Percentiles rank a stretch among this genome's conserved stretches.
phyloP scores from a whole-genome alignment of 768 basidiomycete genomes.

The Tephrocybe sp. region DNA sequence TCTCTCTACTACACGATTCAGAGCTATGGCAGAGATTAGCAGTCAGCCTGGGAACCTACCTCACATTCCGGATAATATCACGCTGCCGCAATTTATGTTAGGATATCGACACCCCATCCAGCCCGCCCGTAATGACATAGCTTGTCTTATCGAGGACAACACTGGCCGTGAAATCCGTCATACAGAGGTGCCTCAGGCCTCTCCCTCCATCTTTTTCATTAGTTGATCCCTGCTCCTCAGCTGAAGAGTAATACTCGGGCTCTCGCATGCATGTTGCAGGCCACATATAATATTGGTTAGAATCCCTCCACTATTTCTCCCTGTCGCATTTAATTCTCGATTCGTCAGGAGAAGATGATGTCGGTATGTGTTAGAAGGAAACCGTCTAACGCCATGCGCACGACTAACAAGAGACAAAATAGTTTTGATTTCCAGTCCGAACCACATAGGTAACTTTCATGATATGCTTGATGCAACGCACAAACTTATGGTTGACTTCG shows the following conservation, averaged over 20 bases:
- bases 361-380: constrained; percentile 37
- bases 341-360: constrained; percentile 44
- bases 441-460: constrained; percentile 44
- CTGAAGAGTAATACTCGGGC: constrained; percentile 34
- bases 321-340: not conserved
- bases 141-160: constrained; percentile 55
- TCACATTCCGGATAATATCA: constrained; percentile 54
- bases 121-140: constrained; percentile 35
- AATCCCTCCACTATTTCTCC: not conserved
- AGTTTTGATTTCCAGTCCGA: constrained; percentile 57
- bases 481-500: not conserved
- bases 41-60: constrained; percentile 29
- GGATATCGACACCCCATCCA: constrained; percentile 45
- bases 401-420: not conserved
- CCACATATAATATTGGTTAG: constrained; percentile 28
- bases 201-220: not conserved
- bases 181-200: constrained; percentile 33
- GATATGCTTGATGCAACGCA: not conserved
- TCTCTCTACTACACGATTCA: constrained; percentile 5
- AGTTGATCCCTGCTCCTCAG: constrained; percentile 12
- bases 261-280: constrained; percentile 34
- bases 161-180: constrained; percentile 39
- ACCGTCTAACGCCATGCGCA: not conserved
- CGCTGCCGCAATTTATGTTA: constrained; percentile 57
- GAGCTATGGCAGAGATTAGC: constrained; percentile 29